A percentile compares a stretch with the other conserved stretches of the same genome.
phyloP scores from a whole-genome alignment of 805 yeast species.

The Zygotorulaspora chibaensis region DNA sequence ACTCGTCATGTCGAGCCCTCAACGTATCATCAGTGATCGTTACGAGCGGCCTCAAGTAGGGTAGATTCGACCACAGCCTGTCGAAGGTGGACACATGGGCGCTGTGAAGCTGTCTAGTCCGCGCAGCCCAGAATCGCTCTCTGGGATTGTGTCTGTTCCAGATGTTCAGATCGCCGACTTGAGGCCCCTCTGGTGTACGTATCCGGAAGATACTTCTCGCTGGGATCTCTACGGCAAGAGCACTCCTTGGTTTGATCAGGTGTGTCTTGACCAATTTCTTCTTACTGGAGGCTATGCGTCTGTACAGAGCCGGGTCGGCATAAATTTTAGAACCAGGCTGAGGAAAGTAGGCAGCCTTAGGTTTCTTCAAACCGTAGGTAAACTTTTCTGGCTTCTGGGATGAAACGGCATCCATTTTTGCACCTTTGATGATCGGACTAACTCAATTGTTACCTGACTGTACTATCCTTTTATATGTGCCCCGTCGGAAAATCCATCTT shows the following conservation, averaged over 20 bases:
- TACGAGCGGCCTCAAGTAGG: constrained; percentile 59
- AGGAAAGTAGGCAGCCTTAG: constrained; percentile 17
- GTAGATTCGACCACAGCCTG: constrained; percentile 61
- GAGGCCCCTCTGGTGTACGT: constrained; percentile 65
- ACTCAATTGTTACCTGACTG: too few relatives aligned
- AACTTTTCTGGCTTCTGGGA: constrained; percentile 13
- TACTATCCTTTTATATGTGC: too few relatives aligned
- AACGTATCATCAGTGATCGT: constrained; percentile 62
- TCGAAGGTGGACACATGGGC: constrained; percentile 55
- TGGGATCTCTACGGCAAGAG: constrained; percentile 59
- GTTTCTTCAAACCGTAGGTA: constrained; percentile 12
- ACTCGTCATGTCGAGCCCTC: constrained; percentile 54
- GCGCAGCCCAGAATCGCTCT: constrained; percentile 65
- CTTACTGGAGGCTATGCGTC: constrained; percentile 6
- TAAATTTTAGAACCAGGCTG: constrained; percentile 15
- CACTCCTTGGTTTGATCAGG: constrained; percentile 47
- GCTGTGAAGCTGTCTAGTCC: constrained; percentile 58
- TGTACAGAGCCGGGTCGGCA: constrained; percentile 13
- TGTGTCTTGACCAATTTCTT: constrained; percentile 9
- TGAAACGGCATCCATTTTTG: constrained; percentile 7
- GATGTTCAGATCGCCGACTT: constrained; percentile 63
- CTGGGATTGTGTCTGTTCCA: constrained; percentile 60
- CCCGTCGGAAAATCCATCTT: too few relatives aligned
- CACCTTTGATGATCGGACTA: too few relatives aligned
- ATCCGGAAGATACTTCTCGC: constrained; percentile 55